Base-by-base conservation (phyloP, 2,329 filamentous ascomycete genomes). In the Penicillium sp. region DNA sequence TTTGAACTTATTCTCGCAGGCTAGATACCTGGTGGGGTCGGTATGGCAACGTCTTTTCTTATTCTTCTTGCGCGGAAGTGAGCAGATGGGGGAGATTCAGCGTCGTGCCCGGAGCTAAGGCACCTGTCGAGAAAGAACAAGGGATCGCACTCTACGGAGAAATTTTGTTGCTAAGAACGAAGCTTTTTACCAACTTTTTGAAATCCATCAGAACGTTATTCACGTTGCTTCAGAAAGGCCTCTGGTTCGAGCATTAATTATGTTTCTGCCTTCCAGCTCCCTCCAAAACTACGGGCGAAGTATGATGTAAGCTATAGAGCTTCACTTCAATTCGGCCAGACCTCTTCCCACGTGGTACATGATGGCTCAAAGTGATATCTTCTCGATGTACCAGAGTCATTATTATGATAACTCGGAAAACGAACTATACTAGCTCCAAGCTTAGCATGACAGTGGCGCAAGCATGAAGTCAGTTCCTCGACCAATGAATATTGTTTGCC, bases 401-500 rank as follows among this genome's bases (percentile, higher is more conserved):
- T 17, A 26, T 30, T 17, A n/a, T 26, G 30, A 23, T 15, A 48
- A 55, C 29, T 23, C 17, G n/a, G 35, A 41, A 29, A 48, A 45
- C 30, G 41, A 53, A 21, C 8, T 56, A 23, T n/a, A 35, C 26
- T 30, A 47, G 41, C 57, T 48, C 13, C 26, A 49, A 30, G 31
- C 29, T 47, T 48, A 44, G 48, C 15, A 50, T 23, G 26, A 30
- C 29, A 41, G 60, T 64, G 62, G 64, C 55, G 62, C 57, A 64
- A 57, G 17, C 4, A 64, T 62, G 60, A 64, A 63, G 64, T 66
- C 64, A 66, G 55, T 48, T 29, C 46, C 52, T 51, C 29, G n/a
- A 41, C 44, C 44, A 29, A 56, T 56, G 23, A 44, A 44, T 7
- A 29, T 19, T 54, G 8, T 26, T 30, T 13, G 41, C 23, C 17